Percentiles rank a stretch among this genome's conserved stretches.
These are phyloP conservation scores for Acacia crassicarpa DNA, from an alignment of 306 rosid genomes.

Conservation along the genomic window DNA sequence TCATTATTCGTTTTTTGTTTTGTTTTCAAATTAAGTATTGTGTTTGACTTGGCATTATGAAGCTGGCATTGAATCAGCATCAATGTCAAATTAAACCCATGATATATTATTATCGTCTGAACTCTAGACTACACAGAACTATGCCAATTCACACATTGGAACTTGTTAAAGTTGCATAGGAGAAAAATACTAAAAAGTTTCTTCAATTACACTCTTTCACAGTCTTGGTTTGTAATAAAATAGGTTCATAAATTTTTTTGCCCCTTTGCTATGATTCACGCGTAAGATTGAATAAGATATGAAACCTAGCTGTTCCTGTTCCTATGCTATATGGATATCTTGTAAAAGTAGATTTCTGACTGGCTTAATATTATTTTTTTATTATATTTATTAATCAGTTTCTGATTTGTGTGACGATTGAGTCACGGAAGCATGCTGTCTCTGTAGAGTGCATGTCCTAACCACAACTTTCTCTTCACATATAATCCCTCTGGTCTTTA, in stretches of 20 bases:
- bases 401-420: constrained; percentile 17
- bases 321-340: constrained; percentile 25
- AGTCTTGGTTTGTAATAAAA: constrained; percentile 14
- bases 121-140: constrained; percentile 1
- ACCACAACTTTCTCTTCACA: constrained; percentile 10
- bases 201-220: constrained; percentile 53
- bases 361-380: background rate
- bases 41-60: constrained; percentile 31
- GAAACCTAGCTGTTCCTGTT: constrained; percentile 10
- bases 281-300: background rate
- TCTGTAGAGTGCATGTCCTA: background rate
- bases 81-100: constrained; percentile 10
- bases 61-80: constrained; percentile 41
- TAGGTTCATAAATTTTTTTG: background rate
- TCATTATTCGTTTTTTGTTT: background rate
- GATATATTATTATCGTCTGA: background rate
- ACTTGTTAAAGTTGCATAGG: constrained; percentile 62
- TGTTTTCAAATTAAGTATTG: constrained; percentile 1
- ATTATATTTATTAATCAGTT: background rate
- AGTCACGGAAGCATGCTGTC: constrained; percentile 33
- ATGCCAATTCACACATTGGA: constrained; percentile 37
- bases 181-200: constrained; percentile 62
- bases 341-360: constrained; percentile 6
- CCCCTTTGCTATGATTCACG: constrained; percentile 9
- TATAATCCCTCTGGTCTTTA: no score